Percentiles rank a stretch among this genome's conserved stretches.
Conservation (phyloP, 1,139 yeast genomes). For the Zygosaccharomyces sapae region DNA sequence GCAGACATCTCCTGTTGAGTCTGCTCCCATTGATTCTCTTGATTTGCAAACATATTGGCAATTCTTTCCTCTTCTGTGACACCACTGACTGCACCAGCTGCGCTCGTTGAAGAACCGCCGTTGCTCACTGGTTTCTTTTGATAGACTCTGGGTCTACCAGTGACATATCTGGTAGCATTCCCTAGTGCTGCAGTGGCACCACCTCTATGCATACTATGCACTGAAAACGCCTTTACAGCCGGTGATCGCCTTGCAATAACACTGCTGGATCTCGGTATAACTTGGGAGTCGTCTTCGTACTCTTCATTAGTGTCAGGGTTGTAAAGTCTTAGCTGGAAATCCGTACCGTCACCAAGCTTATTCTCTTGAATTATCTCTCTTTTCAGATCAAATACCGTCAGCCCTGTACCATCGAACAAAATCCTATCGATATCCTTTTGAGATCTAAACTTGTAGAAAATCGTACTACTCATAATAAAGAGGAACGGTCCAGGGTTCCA, state of each 20-base stretch:
- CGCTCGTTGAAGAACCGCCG: conserved; percentile 20
- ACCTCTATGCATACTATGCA: conserved; percentile 39
- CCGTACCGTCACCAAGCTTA: conserved; percentile 77
- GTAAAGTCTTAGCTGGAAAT: conserved; percentile 70
- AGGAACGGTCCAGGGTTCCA: neutral
- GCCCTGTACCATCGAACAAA: conserved; percentile 92
- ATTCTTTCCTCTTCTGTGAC: conserved; percentile 82
- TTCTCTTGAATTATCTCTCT: conserved; percentile 82
- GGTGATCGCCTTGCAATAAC: conserved; percentile 82
- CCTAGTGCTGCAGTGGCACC: conserved; percentile 69
- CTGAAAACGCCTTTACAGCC: conserved; percentile 42
- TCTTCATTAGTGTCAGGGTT: conserved; percentile 82
- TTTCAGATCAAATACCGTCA: conserved; percentile 89
- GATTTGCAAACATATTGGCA: conserved; percentile 86
- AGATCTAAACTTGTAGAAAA: conserved; percentile 81
- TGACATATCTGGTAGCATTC: conserved; percentile 75
- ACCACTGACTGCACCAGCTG: conserved; percentile 26
- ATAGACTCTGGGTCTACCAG: conserved; percentile 69
- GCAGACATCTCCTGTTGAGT: conserved; percentile 87
- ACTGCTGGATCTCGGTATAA: conserved; percentile 80
- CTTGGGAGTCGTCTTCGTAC: conserved; percentile 76
- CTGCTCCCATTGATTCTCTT: conserved; percentile 89
- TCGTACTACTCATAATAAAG: conserved; percentile 77
- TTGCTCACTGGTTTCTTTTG: conserved; percentile 27
- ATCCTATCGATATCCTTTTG: conserved; percentile 78